Conservation (phyloP, 2,329 filamentous ascomycete genomes). For the Penicillium sp. region DNA sequence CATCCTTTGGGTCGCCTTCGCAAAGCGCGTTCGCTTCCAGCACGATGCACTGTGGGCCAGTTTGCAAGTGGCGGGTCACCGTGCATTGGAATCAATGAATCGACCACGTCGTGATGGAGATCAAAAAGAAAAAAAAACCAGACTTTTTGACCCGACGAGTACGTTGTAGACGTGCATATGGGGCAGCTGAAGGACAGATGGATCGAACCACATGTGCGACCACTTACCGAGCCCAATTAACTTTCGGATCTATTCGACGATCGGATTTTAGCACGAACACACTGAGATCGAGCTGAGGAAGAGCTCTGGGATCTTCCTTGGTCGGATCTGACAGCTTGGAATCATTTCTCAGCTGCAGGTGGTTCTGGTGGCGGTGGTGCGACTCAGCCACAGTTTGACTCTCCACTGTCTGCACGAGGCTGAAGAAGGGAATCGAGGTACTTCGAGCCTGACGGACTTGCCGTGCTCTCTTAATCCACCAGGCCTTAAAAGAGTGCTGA, state of each 20-base stretch:
- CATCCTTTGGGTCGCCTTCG: slow-evolving; percentile 7
- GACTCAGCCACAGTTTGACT: slow-evolving; percentile 16
- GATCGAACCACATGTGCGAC: neutral
- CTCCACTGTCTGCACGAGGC: slow-evolving; percentile 3
- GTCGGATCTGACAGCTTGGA: neutral
- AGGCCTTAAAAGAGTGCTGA: neutral
- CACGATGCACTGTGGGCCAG: slow-evolving; percentile 17
- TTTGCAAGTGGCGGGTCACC: slow-evolving; percentile 31
- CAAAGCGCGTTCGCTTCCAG: neutral
- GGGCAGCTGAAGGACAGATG: neutral
- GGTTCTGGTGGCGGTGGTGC: slow-evolving; percentile 13
- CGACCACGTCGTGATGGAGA: slow-evolving; percentile 22
- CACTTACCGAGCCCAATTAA: neutral
- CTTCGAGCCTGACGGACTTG: neutral
- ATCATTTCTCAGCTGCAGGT: neutral
- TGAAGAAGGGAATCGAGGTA: neutral
- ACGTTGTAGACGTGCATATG: neutral
- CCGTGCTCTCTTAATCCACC: neutral
- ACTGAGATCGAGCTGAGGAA: neutral
- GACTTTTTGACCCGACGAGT: neutral
- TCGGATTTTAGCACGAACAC: neutral
- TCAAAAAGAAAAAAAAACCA: neutral
- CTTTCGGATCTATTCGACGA: neutral
- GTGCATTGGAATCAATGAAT: slow-evolving; percentile 31
- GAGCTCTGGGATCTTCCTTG: neutral